Conservation (phyloP, 176 grass and related monocot genomes). For the Oryza meyeriana region DNA sequence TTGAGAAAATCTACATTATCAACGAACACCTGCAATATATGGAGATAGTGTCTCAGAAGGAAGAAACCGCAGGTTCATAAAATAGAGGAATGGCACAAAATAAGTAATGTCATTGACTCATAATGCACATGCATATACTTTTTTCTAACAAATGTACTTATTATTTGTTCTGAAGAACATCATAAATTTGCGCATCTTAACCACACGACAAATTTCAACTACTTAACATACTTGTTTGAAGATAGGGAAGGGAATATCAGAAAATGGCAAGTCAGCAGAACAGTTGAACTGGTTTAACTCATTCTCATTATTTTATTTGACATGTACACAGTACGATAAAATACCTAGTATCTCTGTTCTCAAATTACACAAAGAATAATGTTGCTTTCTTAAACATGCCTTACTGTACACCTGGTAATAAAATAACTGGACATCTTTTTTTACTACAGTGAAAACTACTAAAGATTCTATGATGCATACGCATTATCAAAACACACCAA, state of each 20-base stretch:
- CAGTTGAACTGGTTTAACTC: neutral
- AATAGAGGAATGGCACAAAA: neutral
- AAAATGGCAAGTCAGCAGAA: neutral
- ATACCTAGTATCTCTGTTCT: neutral
- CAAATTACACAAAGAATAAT: neutral
- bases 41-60: neutral
- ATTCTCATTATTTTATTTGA: neutral
- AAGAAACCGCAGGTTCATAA: neutral
- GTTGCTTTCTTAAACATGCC: neutral
- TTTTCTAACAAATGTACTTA: neutral
- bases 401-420: neutral
- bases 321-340: neutral
- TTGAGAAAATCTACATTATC: slow-evolving; percentile 94
- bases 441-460: neutral
- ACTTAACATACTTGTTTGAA: neutral
- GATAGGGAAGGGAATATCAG: neutral
- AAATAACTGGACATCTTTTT: neutral
- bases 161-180: neutral
- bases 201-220: neutral
- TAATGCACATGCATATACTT: neutral
- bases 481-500: neutral
- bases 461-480: neutral
- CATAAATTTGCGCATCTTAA: neutral
- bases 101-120: neutral
- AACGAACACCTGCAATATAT: slow-evolving; percentile 68